These are phyloP conservation scores for Plasmodium ovale DNA, from an alignment of 169 alveolate species.

Conservation along the genomic window DNA sequence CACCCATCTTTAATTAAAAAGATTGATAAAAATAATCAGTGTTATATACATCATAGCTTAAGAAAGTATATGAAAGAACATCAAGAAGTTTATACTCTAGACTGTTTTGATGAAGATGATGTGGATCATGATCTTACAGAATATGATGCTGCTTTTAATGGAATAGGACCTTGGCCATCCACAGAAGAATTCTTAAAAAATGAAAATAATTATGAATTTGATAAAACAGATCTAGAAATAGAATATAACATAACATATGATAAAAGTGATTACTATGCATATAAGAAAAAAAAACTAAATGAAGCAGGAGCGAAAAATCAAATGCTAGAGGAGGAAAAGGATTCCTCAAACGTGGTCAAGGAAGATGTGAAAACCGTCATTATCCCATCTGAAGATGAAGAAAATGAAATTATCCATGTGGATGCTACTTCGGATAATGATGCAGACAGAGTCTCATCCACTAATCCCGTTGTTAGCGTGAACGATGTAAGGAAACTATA, in stretches of 20 bases:
- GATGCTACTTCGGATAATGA: background rate
- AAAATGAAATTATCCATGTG: too few species aligned
- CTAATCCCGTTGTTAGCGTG: background rate
- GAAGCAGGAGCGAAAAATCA: too few species aligned
- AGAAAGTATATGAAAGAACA: background rate
- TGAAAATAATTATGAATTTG: slow-evolving; percentile 55
- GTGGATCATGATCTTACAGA: slow-evolving; percentile 80
- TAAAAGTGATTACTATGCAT: slow-evolving; percentile 20
- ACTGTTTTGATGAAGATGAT: slow-evolving; percentile 73
- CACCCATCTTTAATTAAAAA: slow-evolving; percentile 68
- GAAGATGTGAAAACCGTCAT: background rate
- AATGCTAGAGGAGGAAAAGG: background rate
- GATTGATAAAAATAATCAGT: slow-evolving; percentile 43
- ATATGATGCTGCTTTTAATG: slow-evolving; percentile 80
- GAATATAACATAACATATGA: slow-evolving; percentile 61
- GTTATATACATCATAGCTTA: slow-evolving; percentile 40
- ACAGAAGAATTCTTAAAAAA: slow-evolving; percentile 70
- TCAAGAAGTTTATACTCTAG: slow-evolving; percentile 10
- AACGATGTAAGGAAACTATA: slow-evolving; percentile 33
- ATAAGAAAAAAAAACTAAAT: slow-evolving; percentile 3
- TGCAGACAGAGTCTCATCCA: background rate
- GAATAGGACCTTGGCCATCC: slow-evolving; percentile 86
- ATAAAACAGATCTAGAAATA: slow-evolving; percentile 65
- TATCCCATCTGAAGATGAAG: too few species aligned
- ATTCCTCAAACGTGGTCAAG: background rate